Evolutionary conservation across 1,139 yeast species (phyloP).

Genomic region (Saccharomyces uvarum): DNA sequence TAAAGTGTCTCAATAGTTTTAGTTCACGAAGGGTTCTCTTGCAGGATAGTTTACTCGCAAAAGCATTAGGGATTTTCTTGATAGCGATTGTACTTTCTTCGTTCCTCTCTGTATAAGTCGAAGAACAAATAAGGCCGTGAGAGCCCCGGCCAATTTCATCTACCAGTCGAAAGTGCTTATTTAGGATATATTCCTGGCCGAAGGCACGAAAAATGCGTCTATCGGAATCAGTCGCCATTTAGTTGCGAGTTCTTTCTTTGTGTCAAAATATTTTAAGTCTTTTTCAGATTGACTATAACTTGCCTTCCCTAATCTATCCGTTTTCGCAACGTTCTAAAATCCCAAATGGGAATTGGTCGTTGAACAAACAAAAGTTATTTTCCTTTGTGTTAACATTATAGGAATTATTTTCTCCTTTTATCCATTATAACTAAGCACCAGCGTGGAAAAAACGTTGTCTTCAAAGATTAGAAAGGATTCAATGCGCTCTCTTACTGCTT

Average conservation of each 20-base stretch:
- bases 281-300: background rate
- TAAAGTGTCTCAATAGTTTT: conserved; percentile 76
- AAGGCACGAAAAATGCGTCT: background rate
- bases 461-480: background rate
- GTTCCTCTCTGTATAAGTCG: background rate
- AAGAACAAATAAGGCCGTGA: background rate
- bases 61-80: background rate
- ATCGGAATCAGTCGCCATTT: background rate
- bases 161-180: background rate
- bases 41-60: conserved; percentile 46
- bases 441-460: background rate
- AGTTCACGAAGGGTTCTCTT: conserved; percentile 83
- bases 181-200: background rate
- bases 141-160: background rate
- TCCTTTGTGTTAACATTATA: background rate
- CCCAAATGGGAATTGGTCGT: background rate
- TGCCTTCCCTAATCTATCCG: background rate
- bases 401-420: background rate
- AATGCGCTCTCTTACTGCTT: background rate
- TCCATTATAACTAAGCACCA: background rate
- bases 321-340: background rate
- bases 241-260: background rate
- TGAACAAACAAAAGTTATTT: background rate
- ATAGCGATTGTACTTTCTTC: background rate
- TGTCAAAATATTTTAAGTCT: background rate